phyloP scores from a whole-genome alignment of 2,329 filamentous ascomycete genomes.

The Fusarium irregulare region DNA sequence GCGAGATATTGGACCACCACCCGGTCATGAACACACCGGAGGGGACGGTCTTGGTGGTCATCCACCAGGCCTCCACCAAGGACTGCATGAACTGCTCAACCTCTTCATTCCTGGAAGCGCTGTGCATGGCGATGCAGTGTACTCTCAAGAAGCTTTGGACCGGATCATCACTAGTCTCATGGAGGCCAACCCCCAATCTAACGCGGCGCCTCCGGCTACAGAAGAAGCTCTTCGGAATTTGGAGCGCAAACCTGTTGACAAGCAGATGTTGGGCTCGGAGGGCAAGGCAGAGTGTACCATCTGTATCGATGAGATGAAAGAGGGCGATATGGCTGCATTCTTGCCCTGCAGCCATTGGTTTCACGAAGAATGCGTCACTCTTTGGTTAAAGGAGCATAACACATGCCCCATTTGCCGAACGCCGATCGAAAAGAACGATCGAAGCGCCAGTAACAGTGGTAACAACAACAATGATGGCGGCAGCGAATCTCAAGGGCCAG shows the following conservation, averaged over 20 bases:
- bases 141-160: constrained; percentile 90
- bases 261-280: constrained; percentile 73
- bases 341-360: constrained; percentile 96
- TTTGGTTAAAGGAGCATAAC: constrained; percentile 91
- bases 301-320: constrained; percentile 86
- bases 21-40: constrained; percentile 29
- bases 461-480: constrained; percentile 11
- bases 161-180: constrained; percentile 88
- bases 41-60: constrained; percentile 37
- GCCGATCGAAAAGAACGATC: constrained; percentile 59
- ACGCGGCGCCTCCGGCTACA: constrained; percentile 84
- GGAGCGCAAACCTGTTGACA: constrained; percentile 75
- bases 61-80: constrained; percentile 46
- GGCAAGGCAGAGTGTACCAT: constrained; percentile 89
- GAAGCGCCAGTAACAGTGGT: constrained; percentile 24
- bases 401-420: constrained; percentile 87
- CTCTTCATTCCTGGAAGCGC: constrained; percentile 65
- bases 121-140: constrained; percentile 82
- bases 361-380: constrained; percentile 81
- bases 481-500: constrained; percentile 25
- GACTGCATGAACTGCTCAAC: constrained; percentile 65
- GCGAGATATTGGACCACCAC: constrained; percentile 50
- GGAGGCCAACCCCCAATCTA: constrained; percentile 81
- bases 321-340: constrained; percentile 78
- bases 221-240: constrained; percentile 78